phyloP scores from a whole-genome alignment of 208 protist species.

The Spongospora subterranea region DNA sequence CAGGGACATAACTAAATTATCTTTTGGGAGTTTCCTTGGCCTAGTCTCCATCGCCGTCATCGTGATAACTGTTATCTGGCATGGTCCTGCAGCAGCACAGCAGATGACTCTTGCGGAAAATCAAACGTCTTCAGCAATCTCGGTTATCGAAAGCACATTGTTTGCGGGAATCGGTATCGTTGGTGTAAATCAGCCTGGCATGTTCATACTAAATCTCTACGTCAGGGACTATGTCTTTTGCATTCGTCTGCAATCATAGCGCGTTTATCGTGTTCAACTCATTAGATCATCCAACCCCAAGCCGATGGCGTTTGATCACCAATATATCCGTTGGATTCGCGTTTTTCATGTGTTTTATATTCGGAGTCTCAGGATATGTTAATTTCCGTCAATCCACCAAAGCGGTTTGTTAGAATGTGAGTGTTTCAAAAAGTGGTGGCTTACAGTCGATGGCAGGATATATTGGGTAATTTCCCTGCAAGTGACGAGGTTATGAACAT shows the following conservation, averaged over 20 bases:
- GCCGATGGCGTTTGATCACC: not conserved
- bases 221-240: conserved; percentile 29
- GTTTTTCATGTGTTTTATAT: not conserved
- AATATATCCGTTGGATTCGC: conserved; percentile 11
- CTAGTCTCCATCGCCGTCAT: not conserved
- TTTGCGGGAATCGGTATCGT: conserved; percentile 22
- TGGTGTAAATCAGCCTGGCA: not conserved
- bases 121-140: not conserved
- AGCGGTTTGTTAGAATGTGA: not conserved
- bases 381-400: not conserved
- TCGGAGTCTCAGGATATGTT: not conserved
- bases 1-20: not conserved
- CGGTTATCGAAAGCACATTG: conserved; percentile 12
- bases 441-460: not conserved
- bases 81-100: not conserved
- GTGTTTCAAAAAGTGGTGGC: not conserved
- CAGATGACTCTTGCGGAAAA: not conserved
- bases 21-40: not conserved
- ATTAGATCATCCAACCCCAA: not conserved
- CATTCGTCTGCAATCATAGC: conserved; percentile 54
- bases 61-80: not conserved
- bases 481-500: not conserved
- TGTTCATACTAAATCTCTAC: not conserved
- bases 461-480: conserved; percentile 28
- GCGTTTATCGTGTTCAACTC: conserved; percentile 46